Evolutionary conservation across 2,329 filamentous ascomycete species (phyloP), one percentile per base, ranked within the genome.

Genomic region (Pseudogymnoascus pannorum): DNA sequence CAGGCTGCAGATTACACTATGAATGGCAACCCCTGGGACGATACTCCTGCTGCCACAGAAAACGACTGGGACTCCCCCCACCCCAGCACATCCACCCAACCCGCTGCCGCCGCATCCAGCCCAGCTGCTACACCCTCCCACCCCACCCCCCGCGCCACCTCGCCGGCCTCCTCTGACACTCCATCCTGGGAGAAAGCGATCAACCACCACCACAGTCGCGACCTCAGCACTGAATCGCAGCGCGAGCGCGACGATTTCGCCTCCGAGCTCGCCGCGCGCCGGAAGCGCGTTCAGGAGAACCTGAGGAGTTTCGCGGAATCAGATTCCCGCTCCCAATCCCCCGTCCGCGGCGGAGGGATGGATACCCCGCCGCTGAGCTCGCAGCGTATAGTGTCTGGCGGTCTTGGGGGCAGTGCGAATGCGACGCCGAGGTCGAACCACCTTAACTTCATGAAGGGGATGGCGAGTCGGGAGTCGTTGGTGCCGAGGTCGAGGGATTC

Each of bases 271-370:
- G 88, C 87, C 2, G 82, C 86, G 65, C 84, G 88, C 14, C 84
- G 88, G 60, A 83, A 83, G 29, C 82, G 87, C 1, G 87, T 92
- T 6, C 85, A 89, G 59, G 88, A 92, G 72, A 87, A 85, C 66
- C 76, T 92, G 48, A 88, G 85, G 6, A 87, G 83, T 0, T 87
- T 86, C 65, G 85, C 84, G 0, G 87, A 89, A 67, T 80, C 81
- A 2, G 85, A 90, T 54, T 76, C 44, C 79, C 79, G 3, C 77
- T 79, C 20, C 66, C 74, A 61, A 36, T 73, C 65, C 68, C 72
- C 57, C 11, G 58, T 58, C 62, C 70, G 11, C 75, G 79, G 33
- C n/a, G n/a, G n/a, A 66, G 70, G 64, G 71, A 54, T 67, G 71
- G 62, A 75, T 75, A 44, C 31, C 71, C 57, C 63, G 70, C 61